Percentiles rank a stretch among this genome's conserved stretches.
These are phyloP conservation scores for Suillus subalutaceus DNA, from an alignment of 768 basidiomycete species.

Conservation along the genomic window DNA sequence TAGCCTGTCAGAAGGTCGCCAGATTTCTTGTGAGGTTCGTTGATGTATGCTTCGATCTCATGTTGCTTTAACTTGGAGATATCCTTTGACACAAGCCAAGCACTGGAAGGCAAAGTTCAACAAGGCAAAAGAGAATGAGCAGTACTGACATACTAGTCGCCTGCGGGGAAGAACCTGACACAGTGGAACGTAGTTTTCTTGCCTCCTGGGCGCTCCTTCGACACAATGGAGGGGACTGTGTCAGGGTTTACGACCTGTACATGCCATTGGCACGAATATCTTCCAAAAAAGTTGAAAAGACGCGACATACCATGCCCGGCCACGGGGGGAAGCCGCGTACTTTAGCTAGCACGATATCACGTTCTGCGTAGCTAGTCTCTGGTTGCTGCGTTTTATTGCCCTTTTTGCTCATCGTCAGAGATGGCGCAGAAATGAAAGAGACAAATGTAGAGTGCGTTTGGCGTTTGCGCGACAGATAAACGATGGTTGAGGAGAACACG, in stretches of 20 bases:
- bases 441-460: constrained; percentile 21
- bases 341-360: constrained; percentile 91
- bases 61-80: constrained; percentile 75
- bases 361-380: constrained; percentile 57
- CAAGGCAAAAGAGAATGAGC: constrained; percentile 17
- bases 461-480: constrained; percentile 39
- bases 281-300: constrained; percentile 18
- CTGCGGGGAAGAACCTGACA: constrained; percentile 89
- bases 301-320: constrained; percentile 85
- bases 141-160: constrained; percentile 78
- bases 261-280: constrained; percentile 15
- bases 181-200: constrained; percentile 77
- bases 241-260: constrained; percentile 80
- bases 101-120: constrained; percentile 46
- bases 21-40: constrained; percentile 73
- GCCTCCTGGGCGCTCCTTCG: constrained; percentile 68
- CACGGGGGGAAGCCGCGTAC: constrained; percentile 93
- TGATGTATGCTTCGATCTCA: constrained; percentile 85
- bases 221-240: constrained; percentile 59
- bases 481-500: constrained; percentile 43
- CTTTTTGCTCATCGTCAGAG: constrained; percentile 54
- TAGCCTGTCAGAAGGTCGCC: constrained; percentile 80
- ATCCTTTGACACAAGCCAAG: constrained; percentile 85
- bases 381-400: constrained; percentile 41
- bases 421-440: constrained; percentile 18